Conservation (phyloP, 257 asterid species). For the Salvia rosmarinus region DNA sequence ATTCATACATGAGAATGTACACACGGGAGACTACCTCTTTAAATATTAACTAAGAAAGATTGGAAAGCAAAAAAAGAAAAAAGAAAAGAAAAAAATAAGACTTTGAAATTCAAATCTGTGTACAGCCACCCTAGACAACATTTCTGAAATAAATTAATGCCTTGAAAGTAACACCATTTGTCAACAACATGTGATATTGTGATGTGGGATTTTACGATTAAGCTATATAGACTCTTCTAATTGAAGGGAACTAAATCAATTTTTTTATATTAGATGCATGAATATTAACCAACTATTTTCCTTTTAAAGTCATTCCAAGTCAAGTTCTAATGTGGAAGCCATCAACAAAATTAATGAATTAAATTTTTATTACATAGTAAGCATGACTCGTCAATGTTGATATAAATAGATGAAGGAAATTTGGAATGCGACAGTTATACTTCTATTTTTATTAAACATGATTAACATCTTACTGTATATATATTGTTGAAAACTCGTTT, state of each 20-base stretch:
- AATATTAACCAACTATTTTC: constrained; percentile 28
- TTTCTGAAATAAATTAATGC: constrained; percentile 27
- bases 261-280: constrained; percentile 36
- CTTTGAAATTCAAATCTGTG: constrained; percentile 32
- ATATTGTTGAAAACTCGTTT: neutral
- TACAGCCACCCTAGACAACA: constrained; percentile 42
- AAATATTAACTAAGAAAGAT: neutral
- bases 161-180: constrained; percentile 40
- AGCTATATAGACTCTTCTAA: constrained; percentile 29
- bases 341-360: neutral
- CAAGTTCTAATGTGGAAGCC: constrained; percentile 32
- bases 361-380: neutral
- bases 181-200: constrained; percentile 46
- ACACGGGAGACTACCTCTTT: no score
- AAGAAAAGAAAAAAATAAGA: no score
- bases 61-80: neutral
- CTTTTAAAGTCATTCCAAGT: constrained; percentile 31
- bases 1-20: no score
- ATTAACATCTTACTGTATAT: no score
- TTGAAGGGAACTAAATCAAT: constrained; percentile 32
- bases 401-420: neutral
- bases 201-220: constrained; percentile 31
- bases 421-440: neutral
- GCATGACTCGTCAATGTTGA: constrained; percentile 17
- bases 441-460: neutral